Percentiles rank a stretch among this genome's conserved stretches.
These are phyloP conservation scores for Simplicillium aogashimaense DNA, from an alignment of 2,329 filamentous ascomycete species.

Conservation along the genomic window DNA sequence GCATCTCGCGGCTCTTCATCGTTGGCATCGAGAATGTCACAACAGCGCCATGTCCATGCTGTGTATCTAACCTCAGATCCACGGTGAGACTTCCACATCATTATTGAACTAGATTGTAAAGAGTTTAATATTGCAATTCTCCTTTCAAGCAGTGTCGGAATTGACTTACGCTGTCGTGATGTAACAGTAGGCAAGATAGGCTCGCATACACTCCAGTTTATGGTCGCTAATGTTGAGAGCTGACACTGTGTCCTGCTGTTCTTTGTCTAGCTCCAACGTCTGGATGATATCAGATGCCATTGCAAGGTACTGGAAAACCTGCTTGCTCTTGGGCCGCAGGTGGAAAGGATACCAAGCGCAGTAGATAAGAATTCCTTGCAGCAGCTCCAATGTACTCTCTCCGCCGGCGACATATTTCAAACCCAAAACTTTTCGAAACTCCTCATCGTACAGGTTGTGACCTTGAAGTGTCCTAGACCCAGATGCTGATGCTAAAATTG, in stretches of 20 bases:
- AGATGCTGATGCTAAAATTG: slow-evolving; percentile 41
- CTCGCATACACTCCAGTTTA: slow-evolving; percentile 31
- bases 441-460: slow-evolving; percentile 44
- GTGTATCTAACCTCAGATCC: slow-evolving; percentile 23
- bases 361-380: slow-evolving; percentile 49
- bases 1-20: slow-evolving; percentile 28
- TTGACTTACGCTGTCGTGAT: slow-evolving; percentile 28
- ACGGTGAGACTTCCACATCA: slow-evolving; percentile 25
- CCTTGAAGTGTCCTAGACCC: slow-evolving; percentile 37
- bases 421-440: slow-evolving; percentile 46
- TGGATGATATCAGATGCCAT: slow-evolving; percentile 40
- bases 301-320: slow-evolving; percentile 38
- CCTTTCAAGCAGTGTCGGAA: not conserved
- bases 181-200: slow-evolving; percentile 36
- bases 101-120: slow-evolving; percentile 20
- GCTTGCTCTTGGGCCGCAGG: slow-evolving; percentile 38
- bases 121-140: too few relatives aligned
- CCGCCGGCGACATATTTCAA: slow-evolving; percentile 46
- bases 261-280: slow-evolving; percentile 39
- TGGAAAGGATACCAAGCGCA: slow-evolving; percentile 47
- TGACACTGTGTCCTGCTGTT: slow-evolving; percentile 10
- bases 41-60: slow-evolving; percentile 33
- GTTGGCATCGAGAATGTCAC: slow-evolving; percentile 28
- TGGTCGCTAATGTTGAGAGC: slow-evolving; percentile 7
- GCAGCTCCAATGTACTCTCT: slow-evolving; percentile 44